These are phyloP conservation scores for Lunasporangiospora selenospora DNA, from an alignment of 192 early-diverging fungal species.

Conservation along the genomic window DNA sequence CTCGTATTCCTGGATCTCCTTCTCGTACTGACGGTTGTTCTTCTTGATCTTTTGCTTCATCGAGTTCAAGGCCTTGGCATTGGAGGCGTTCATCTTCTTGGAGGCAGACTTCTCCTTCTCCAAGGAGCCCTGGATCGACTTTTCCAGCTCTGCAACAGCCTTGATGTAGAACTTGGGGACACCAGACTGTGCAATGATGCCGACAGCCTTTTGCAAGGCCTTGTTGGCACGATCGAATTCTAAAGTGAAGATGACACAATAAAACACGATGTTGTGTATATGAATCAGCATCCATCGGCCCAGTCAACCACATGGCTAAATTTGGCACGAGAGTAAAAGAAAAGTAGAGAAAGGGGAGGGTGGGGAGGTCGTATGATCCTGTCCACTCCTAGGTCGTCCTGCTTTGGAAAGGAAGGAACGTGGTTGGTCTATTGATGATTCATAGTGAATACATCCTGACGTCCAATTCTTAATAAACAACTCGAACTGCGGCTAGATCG, in stretches of 20 bases:
- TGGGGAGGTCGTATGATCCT: no score
- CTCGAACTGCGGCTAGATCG: no score
- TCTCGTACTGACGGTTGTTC: slow-evolving; percentile 78
- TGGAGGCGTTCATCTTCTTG: slow-evolving; percentile 86
- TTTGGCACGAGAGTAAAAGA: no score
- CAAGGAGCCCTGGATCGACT: slow-evolving; percentile 67
- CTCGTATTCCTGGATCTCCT: slow-evolving; percentile 72
- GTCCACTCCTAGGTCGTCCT: no score
- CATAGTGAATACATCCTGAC: no score
- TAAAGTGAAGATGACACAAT: slow-evolving; percentile 35
- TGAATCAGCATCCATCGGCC: no score
- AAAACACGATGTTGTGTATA: no score
- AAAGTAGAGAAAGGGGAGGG: no score
- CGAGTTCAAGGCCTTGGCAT: slow-evolving; percentile 84
- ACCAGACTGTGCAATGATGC: slow-evolving; percentile 58
- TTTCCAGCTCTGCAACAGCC: slow-evolving; percentile 77
- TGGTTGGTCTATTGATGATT: neutral
- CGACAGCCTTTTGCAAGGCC: slow-evolving; percentile 65
- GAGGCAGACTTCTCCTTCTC: slow-evolving; percentile 73
- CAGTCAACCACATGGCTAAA: no score
- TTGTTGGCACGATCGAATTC: slow-evolving; percentile 90
- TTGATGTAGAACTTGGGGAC: slow-evolving; percentile 80
- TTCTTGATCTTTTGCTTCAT: slow-evolving; percentile 96
- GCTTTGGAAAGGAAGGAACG: no score
- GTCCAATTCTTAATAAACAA: no score